Percentiles rank a stretch among this genome's conserved stretches.
These are phyloP conservation scores for Pseudonitzschia multistriata DNA, from an alignment of 108 stramenopile genomes.

Conservation along the genomic window DNA sequence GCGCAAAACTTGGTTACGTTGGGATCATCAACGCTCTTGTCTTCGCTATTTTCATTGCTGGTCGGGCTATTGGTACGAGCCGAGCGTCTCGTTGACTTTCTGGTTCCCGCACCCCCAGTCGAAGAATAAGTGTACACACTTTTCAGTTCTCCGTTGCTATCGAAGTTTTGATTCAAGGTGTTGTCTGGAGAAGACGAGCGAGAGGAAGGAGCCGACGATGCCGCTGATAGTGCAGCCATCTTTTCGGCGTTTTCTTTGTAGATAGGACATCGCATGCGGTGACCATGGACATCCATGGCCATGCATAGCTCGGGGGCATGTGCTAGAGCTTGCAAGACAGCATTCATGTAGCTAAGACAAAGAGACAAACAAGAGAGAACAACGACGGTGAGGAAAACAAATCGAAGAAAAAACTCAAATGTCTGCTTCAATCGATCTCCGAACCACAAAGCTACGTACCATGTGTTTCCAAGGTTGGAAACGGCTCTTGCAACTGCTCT, in stretches of 20 bases:
- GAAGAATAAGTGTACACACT: slow-evolving; percentile 11
- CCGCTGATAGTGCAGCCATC: slow-evolving; percentile 9
- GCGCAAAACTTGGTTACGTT: slow-evolving; percentile 63
- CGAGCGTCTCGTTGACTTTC: slow-evolving; percentile 25
- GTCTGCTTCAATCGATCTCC: too few relatives aligned
- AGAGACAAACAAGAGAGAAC: neutral
- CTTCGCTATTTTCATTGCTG: neutral
- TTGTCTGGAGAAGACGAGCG: slow-evolving; percentile 36
- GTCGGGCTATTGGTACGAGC: slow-evolving; percentile 5
- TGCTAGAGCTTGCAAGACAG: slow-evolving; percentile 80
- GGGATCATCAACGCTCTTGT: neutral
- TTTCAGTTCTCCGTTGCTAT: slow-evolving; percentile 10
- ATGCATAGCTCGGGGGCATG: slow-evolving; percentile 86
- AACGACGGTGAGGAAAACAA: neutral
- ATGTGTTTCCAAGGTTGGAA: slow-evolving; percentile 86
- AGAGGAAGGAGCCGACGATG: slow-evolving; percentile 9
- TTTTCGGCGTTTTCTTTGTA: slow-evolving; percentile 37
- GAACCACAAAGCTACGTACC: slow-evolving; percentile 16
- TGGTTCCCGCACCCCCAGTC: slow-evolving; percentile 16
- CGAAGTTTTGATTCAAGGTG: neutral
- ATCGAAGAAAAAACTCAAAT: neutral
- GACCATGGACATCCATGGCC: slow-evolving; percentile 80
- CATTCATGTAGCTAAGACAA: slow-evolving; percentile 64
- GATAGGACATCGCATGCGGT: slow-evolving; percentile 59
- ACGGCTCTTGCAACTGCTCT: slow-evolving; percentile 71